Conservation (phyloP, 139 green algal genomes). For the Chlamydomonas sp. region DNA sequence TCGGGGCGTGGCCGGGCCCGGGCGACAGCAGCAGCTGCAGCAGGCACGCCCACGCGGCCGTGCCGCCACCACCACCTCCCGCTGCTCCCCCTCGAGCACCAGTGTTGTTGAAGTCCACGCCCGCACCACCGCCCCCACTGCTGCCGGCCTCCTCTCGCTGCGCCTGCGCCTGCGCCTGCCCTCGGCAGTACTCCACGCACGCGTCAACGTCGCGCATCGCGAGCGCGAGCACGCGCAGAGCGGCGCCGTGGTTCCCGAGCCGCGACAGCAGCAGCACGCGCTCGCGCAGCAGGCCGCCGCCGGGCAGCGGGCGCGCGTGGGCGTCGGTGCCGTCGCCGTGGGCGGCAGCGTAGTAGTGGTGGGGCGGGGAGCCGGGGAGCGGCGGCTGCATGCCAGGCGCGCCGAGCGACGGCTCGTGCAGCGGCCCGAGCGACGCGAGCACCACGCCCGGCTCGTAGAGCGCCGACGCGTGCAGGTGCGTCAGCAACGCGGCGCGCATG, state of each 20-base stretch:
- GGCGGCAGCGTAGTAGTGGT: too few relatives aligned
- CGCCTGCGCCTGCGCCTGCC: slow-evolving; percentile 17
- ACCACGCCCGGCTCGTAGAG: slow-evolving; percentile 39
- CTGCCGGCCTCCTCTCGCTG: neutral
- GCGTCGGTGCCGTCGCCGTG: neutral
- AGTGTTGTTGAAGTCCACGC: too few relatives aligned
- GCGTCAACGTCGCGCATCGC: slow-evolving; percentile 42
- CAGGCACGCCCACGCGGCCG: slow-evolving; percentile 35
- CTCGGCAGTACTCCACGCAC: slow-evolving; percentile 57
- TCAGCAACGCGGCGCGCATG: slow-evolving; percentile 40
- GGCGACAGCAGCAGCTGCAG: slow-evolving; percentile 58
- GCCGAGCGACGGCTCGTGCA: too few relatives aligned
- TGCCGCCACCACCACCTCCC: neutral
- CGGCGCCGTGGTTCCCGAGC: slow-evolving; percentile 45
- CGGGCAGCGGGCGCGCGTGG: neutral
- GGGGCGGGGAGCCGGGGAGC: too few relatives aligned
- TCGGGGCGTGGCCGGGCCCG: slow-evolving; percentile 28
- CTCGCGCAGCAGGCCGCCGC: slow-evolving; percentile 32
- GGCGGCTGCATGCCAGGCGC: too few relatives aligned
- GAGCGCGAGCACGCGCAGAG: slow-evolving; percentile 61
- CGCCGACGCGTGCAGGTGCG: slow-evolving; percentile 42
- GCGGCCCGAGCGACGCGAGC: slow-evolving; percentile 11
- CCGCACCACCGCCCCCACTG: neutral
- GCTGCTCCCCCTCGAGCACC: neutral
- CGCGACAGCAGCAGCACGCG: slow-evolving; percentile 50